Conservation (phyloP, 129 eudicot species). For the Glebionis coronaria region DNA sequence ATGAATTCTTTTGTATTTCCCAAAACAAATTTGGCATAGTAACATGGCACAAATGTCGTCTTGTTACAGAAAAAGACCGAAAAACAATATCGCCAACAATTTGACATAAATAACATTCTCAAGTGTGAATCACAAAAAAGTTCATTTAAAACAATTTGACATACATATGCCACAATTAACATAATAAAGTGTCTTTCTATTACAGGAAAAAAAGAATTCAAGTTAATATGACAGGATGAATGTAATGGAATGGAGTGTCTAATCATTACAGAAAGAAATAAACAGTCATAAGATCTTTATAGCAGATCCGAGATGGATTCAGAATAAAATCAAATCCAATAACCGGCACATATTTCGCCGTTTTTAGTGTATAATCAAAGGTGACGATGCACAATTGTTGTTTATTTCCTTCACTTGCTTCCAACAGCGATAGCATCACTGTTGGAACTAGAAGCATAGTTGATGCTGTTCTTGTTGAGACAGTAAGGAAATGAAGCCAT, state of each 20-base stretch:
- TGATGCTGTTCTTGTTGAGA: constrained; percentile 33
- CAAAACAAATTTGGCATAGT: too few relatives aligned
- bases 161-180: background rate
- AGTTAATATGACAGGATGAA: background rate
- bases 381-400: background rate
- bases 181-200: background rate
- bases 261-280: constrained; percentile 12
- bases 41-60: too few relatives aligned
- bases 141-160: background rate
- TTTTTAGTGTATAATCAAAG: background rate
- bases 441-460: constrained; percentile 7
- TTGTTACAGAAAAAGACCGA: too few relatives aligned
- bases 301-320: constrained; percentile 6
- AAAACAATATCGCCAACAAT: too few relatives aligned
- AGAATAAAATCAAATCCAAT: constrained; percentile 6
- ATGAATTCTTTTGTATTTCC: too few relatives aligned
- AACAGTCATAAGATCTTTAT: background rate
- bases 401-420: constrained; percentile 21
- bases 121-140: too few relatives aligned
- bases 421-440: background rate
- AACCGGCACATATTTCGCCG: background rate
- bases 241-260: constrained; percentile 15
- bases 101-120: too few relatives aligned
- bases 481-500: constrained; percentile 54
- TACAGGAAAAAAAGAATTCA: background rate